Percentiles rank a stretch among this genome's conserved stretches.
Evolutionary conservation across 306 rosid genomes (phyloP).

Genomic region (Aeschynomene evenia): DNA sequence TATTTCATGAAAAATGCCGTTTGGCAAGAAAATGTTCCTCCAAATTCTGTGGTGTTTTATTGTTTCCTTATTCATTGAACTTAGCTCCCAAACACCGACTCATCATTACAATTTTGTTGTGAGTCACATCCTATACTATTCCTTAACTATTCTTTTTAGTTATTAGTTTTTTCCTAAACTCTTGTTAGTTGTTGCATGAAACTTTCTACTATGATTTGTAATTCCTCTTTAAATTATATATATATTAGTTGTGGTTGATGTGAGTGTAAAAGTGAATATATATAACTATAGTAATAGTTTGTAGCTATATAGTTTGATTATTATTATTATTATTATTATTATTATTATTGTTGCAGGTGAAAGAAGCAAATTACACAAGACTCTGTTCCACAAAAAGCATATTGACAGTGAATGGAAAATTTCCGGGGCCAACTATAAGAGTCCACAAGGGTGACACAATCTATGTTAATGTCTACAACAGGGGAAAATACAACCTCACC

Average conservation of each 20-base stretch:
- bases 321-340: too few species aligned
- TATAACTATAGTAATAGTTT: not conserved
- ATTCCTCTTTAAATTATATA: not conserved
- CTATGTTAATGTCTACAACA: constrained; percentile 39
- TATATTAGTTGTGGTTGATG: not conserved
- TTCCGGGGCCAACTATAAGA: constrained; percentile 50
- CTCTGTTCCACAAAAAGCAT: constrained; percentile 49
- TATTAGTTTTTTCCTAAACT: not conserved
- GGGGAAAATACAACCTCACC: constrained; percentile 40
- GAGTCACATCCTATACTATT: not conserved
- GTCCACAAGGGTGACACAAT: constrained; percentile 42
- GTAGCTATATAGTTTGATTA: not conserved
- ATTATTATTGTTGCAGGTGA: constrained; percentile 32
- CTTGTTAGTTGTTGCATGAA: not conserved
- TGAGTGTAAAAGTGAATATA: not conserved
- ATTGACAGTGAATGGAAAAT: constrained; percentile 48
- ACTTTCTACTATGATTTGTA: not conserved
- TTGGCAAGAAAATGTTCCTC: constrained; percentile 4
- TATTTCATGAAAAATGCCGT: constrained; percentile 19
- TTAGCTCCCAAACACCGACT: constrained; percentile 10
- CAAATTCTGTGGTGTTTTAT: constrained; percentile 27
- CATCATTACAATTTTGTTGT: constrained; percentile 30
- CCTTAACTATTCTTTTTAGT: not conserved
- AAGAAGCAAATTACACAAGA: constrained; percentile 33
- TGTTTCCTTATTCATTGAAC: constrained; percentile 2